Evolutionary conservation across 2,329 filamentous ascomycete species (phyloP).

Genomic region (Zymoseptoria pseudotritici): DNA sequence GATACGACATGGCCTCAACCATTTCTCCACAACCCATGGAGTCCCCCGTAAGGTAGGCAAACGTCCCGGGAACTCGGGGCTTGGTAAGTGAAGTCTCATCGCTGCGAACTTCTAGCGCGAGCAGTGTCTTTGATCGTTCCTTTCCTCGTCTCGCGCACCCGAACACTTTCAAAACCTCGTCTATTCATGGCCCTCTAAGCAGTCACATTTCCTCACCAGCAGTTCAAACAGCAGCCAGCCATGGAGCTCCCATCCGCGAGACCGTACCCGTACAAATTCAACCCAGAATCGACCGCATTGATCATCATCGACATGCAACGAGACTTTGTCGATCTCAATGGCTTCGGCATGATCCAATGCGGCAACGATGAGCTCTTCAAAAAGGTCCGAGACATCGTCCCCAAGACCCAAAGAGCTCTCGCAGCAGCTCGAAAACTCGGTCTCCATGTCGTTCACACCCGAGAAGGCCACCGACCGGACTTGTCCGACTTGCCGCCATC

Average conservation of each 20-base stretch:
- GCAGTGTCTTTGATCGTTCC: no score
- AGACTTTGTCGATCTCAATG: slow-evolving; percentile 44
- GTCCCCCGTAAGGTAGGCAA: no score
- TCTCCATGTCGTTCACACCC: slow-evolving; percentile 43
- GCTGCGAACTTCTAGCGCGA: no score
- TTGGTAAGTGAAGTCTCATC: no score
- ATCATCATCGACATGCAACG: slow-evolving; percentile 48
- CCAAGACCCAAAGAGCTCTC: slow-evolving; percentile 30
- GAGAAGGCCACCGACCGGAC: slow-evolving; percentile 37
- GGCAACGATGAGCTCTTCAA: slow-evolving; percentile 32
- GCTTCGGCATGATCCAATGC: slow-evolving; percentile 46
- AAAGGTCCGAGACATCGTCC: slow-evolving; percentile 22
- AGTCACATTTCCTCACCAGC: slow-evolving; percentile 1
- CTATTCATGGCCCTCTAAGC: no score
- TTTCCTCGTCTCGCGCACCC: no score
- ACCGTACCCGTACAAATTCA: slow-evolving; percentile 45
- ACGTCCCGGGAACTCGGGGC: no score
- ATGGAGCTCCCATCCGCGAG: slow-evolving; percentile 27
- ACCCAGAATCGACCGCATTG: slow-evolving; percentile 40
- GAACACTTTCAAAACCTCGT: no score
- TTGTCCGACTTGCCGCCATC: slow-evolving; percentile 43
- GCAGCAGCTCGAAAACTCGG: slow-evolving; percentile 36
- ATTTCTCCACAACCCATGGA: no score
- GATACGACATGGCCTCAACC: no score
- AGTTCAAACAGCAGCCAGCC: slow-evolving; percentile 6